These are phyloP conservation scores for Nemania sp. DNA, from an alignment of 2,329 filamentous ascomycete genomes.

Conservation along the genomic window DNA sequence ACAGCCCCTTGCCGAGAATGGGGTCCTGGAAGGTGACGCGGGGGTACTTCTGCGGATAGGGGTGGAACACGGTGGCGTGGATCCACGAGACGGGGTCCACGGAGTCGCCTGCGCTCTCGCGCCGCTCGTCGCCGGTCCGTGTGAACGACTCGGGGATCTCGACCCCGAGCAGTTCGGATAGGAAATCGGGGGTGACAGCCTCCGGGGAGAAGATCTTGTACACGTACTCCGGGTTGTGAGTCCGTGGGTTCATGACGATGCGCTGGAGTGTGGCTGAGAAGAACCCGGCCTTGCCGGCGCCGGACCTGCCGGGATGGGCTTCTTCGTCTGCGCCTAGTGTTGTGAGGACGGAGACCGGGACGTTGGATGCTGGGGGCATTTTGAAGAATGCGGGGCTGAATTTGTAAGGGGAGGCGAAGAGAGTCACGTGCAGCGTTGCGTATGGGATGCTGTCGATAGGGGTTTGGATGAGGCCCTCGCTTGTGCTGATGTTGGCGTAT, in stretches of 20 bases:
- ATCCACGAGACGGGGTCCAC: slow-evolving; percentile 77
- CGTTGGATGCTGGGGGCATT: slow-evolving; percentile 65
- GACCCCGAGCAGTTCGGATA: slow-evolving; percentile 64
- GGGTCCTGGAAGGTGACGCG: slow-evolving; percentile 88
- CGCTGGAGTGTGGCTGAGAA: slow-evolving; percentile 85
- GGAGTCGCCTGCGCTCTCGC: slow-evolving; percentile 49
- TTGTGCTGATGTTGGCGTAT: slow-evolving; percentile 73
- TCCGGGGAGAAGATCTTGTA: slow-evolving; percentile 75
- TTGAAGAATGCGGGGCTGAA: slow-evolving; percentile 81
- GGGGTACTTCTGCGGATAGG: slow-evolving; percentile 88
- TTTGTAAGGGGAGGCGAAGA: slow-evolving; percentile 82
- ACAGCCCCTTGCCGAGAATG: slow-evolving; percentile 74
- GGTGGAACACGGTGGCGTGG: slow-evolving; percentile 80
- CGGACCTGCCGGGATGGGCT: slow-evolving; percentile 62
- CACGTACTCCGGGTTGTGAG: slow-evolving; percentile 64
- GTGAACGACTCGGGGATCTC: slow-evolving; percentile 59
- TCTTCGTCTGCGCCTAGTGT: slow-evolving; percentile 75
- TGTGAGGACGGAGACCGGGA: slow-evolving; percentile 84
- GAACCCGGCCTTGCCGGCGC: slow-evolving; percentile 81
- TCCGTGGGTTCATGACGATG: slow-evolving; percentile 70
- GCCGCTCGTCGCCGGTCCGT: slow-evolving; percentile 34
- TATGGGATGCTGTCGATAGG: slow-evolving; percentile 85
- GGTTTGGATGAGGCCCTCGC: slow-evolving; percentile 68
- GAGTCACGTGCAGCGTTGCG: slow-evolving; percentile 86
- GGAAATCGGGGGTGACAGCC: slow-evolving; percentile 63